Base-by-base conservation (phyloP, 2,329 filamentous ascomycete species). In the Neospermospora avenae region DNA sequence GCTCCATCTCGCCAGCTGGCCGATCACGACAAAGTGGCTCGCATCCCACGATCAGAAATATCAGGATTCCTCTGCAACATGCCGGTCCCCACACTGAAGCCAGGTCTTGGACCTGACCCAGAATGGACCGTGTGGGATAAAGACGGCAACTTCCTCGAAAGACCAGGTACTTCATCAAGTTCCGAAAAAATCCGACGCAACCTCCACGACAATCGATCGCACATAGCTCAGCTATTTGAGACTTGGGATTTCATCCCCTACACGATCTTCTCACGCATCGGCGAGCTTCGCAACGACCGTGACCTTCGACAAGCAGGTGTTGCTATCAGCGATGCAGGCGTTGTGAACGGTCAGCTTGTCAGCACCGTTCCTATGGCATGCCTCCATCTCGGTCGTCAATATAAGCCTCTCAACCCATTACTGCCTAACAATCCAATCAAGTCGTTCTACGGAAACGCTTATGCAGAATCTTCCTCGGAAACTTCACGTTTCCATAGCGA, bases 241-340 rank as follows among this genome's bases (percentile, higher is more conserved):
- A 67, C 61, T 2, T 70, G 68, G 69, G 69, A 72, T 8, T 70
- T 66, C 11, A 11, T 53, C 3, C 58, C 59, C 8, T 65, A 64
- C 22, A 67, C 62, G 3, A 58, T 55, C 5, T 66, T 69, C 18
- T 46, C 61, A 25, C 62, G 58, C 22, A 65, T 73, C 10, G 68
- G 71, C 14, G 65, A 69, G 44, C 39, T 71, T n/a, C 67, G 70
- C 31, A 65, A 68, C 34, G 70, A 72, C 56, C 42, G 39, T 1
- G 70, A 73, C 58, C 63, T 73, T 14, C 20, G 28, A 6, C 60
- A 34, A 55, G 67, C 67, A 57, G 68, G 67, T 2, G 48, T 70
- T 3, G 44, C 62, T 6, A 46, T 67, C 13, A 60, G 56, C 13
- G 58, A 68, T 24, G 63, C 63, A 25, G 58, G 59, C 16, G 22